phyloP scores from a whole-genome alignment of 75 land plant species.

The Chamaecyparis obtusa region DNA sequence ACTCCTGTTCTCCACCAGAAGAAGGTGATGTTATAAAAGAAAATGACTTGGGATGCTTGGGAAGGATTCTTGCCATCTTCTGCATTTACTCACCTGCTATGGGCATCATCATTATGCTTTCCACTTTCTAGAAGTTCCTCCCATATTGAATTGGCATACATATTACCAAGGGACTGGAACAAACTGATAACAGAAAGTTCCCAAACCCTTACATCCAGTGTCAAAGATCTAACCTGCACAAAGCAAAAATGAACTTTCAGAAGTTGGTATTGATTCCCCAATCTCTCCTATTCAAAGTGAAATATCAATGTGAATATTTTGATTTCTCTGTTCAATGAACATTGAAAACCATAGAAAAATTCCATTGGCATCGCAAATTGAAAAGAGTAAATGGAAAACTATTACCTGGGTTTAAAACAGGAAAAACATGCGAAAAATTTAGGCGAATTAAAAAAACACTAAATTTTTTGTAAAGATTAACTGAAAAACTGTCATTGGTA shows the following conservation, averaged over 20 bases:
- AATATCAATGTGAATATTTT: neutral
- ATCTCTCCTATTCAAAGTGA: conserved; percentile 5
- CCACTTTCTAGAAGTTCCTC: conserved; percentile 51
- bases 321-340: neutral
- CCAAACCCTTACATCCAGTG: conserved; percentile 95
- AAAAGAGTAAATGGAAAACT: too few relatives aligned
- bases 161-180: conserved; percentile 74
- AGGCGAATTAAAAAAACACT: too few relatives aligned
- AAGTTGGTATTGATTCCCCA: neutral
- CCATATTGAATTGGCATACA: conserved; percentile 89
- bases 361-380: too few relatives aligned
- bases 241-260: conserved; percentile 2
- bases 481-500: too few relatives aligned
- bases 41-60: neutral
- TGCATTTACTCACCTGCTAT: conserved; percentile 6
- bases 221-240: conserved; percentile 88
- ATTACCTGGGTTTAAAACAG: too few relatives aligned
- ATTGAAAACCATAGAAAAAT: neutral
- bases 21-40: conserved; percentile 9
- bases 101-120: conserved; percentile 22
- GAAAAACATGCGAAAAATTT: too few relatives aligned
- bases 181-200: conserved; percentile 75
- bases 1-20: conserved; percentile 10
- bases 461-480: too few relatives aligned
- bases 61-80: neutral